Conservation (phyloP, 371 early-diverging fungal species). For the Mortierella sp. region DNA sequence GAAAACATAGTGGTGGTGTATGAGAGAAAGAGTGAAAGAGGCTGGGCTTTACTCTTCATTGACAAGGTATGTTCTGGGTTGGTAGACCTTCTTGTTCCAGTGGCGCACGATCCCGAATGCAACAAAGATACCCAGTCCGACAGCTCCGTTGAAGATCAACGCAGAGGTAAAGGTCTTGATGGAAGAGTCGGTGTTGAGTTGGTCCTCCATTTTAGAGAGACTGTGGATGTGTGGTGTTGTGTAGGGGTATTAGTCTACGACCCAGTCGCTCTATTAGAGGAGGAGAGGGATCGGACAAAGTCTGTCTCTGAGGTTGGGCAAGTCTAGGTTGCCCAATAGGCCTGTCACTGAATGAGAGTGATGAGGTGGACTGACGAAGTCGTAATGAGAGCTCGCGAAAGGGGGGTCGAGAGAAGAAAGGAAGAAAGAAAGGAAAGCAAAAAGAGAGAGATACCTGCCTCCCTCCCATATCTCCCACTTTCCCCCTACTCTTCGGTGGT, state of each 20-base stretch:
- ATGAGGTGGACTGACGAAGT: not conserved
- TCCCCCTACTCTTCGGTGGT: no score
- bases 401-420: not conserved
- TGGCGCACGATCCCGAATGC: conserved; percentile 73
- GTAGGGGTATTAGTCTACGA: no score
- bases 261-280: no score
- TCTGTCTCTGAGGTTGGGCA: no score
- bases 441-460: not conserved
- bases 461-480: no score
- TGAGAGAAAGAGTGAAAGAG: not conserved
- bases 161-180: conserved; percentile 72
- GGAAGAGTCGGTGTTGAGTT: conserved; percentile 53
- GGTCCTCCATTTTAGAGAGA: not conserved
- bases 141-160: conserved; percentile 70
- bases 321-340: no score
- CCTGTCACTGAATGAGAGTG: not conserved
- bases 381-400: not conserved
- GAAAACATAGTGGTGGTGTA: not conserved
- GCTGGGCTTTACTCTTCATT: conserved; percentile 60
- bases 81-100: conserved; percentile 70
- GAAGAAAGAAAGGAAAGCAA: not conserved
- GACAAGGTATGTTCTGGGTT: conserved; percentile 76
- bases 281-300: no score
- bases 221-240: no score
- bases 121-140: conserved; percentile 64